Conservation (phyloP, 352 stramenopile genomes). For the Phytophthora citrophthora region DNA sequence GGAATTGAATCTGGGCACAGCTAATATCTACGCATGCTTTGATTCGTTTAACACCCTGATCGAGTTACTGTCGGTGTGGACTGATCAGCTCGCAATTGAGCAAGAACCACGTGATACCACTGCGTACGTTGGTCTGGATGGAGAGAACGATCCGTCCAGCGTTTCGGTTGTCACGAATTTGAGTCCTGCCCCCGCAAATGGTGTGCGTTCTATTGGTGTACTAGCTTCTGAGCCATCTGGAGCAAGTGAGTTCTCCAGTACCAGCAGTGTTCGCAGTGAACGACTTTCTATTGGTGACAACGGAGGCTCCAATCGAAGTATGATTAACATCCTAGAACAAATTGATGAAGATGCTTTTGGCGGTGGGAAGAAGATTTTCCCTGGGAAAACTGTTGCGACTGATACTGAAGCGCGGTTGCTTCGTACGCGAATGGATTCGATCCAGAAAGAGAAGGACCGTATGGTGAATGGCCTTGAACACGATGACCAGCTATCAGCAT, state of each 20-base stretch:
- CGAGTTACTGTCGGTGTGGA: slow-evolving; percentile 73
- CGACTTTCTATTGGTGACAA: slow-evolving; percentile 27
- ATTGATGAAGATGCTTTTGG: slow-evolving; percentile 87
- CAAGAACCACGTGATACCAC: slow-evolving; percentile 74
- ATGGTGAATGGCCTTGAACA: slow-evolving; percentile 46
- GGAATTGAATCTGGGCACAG: slow-evolving; percentile 83
- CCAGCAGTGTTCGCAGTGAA: slow-evolving; percentile 34
- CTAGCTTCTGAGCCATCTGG: slow-evolving; percentile 19
- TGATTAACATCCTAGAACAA: slow-evolving; percentile 70
- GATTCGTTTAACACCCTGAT: slow-evolving; percentile 90
- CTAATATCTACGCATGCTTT: slow-evolving; percentile 90
- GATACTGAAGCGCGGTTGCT: slow-evolving; percentile 87
- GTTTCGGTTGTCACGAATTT: slow-evolving; percentile 83
- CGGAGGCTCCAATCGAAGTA: slow-evolving; percentile 3
- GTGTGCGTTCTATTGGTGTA: slow-evolving; percentile 30
- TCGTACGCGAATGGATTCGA: slow-evolving; percentile 72
- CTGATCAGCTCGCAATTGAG: slow-evolving; percentile 70
- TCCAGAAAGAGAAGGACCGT: slow-evolving; percentile 80
- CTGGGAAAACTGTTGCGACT: slow-evolving; percentile 60
- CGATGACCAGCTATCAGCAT: slow-evolving; percentile 67
- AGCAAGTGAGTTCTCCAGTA: slow-evolving; percentile 30
- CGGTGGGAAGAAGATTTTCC: slow-evolving; percentile 68
- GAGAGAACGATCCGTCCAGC: slow-evolving; percentile 56
- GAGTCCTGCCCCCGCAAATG: slow-evolving; percentile 34
- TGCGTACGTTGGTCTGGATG: slow-evolving; percentile 80